Conservation (phyloP, 2,329 filamentous ascomycete species). For the Stromatinia cepivora region DNA sequence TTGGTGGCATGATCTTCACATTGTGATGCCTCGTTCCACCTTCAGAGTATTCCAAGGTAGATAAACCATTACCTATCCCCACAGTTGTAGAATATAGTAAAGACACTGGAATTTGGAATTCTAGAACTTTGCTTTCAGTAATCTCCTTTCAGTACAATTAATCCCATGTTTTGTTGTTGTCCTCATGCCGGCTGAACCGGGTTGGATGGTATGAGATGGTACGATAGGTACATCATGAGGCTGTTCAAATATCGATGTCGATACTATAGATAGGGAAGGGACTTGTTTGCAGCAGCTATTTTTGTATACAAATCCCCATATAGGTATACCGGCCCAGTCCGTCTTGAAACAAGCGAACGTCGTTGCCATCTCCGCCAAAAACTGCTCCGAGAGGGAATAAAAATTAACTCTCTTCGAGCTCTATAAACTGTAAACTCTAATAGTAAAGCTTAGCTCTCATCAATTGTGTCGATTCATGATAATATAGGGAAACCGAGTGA, state of each 20-base stretch:
- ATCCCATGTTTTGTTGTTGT: neutral
- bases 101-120: neutral
- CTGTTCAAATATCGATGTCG: neutral
- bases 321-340: neutral
- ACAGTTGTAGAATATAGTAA: neutral
- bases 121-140: neutral
- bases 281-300: neutral
- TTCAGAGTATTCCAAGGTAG: neutral
- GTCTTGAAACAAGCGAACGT: neutral
- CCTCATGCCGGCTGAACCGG: neutral
- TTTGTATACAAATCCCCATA: neutral
- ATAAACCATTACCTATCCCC: neutral
- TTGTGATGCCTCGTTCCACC: neutral
- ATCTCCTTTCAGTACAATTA: neutral
- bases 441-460: neutral
- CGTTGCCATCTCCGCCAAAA: neutral
- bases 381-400: neutral
- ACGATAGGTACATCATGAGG: neutral
- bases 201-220: neutral
- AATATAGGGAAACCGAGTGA: conserved; percentile 6
- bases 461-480: too few relatives aligned
- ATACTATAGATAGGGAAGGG: neutral
- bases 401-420: neutral
- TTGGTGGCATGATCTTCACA: neutral
- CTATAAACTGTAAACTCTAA: neutral